Base-by-base conservation (phyloP, 2,329 filamentous ascomycete genomes). In the Apiospora pterosperma region DNA sequence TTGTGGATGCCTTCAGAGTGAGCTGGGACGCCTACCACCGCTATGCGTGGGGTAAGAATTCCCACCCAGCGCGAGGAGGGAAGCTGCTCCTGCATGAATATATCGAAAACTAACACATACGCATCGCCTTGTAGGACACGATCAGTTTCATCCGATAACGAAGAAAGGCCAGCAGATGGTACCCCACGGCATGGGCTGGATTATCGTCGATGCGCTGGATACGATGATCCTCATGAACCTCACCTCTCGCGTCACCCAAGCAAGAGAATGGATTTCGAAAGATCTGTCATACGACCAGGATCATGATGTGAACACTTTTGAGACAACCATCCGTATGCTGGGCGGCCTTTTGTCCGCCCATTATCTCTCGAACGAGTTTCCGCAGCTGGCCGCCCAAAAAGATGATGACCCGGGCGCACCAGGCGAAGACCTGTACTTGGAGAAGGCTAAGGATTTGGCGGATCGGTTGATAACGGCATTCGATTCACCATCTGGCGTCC, bases 181-280 rank as follows among this genome's bases (percentile, higher is more conserved):
- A 7, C 85, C 90, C 4, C 89, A 92, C 67, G 96, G 95, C 31
- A 85, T 99, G 78, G 96, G 96, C 36, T 99, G 96, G 96, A 98
- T 98, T 73, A 97, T 99, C 67, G 90, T 99, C 64, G 96, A 99
- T 79, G 89, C 95, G 14, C 82, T 99, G 68, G 96, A 99, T 77
- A 99, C 96, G 0, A 87, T 98, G 84, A 99, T 99, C 81, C 83
- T 99, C 67, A 99, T 99, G 96, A 98, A 98, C 76, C 84, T 97
- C 69, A 98, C 95, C 16, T 91, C 88, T 36, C 89, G 94, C 67
- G 85, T 99, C 42, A 85, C 89, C 41, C 89, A 96, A 73, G 95
- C 96, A 34, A 86, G 95, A 64, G 87, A 97, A 74, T 99, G 96
- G 96, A 88, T 99, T 59, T 85, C 92, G 1, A 90, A 88, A 5